A percentile compares a stretch with the other conserved stretches of the same genome.
Conservation (phyloP, 768 basidiomycete species). For the Mycena alexandri region DNA sequence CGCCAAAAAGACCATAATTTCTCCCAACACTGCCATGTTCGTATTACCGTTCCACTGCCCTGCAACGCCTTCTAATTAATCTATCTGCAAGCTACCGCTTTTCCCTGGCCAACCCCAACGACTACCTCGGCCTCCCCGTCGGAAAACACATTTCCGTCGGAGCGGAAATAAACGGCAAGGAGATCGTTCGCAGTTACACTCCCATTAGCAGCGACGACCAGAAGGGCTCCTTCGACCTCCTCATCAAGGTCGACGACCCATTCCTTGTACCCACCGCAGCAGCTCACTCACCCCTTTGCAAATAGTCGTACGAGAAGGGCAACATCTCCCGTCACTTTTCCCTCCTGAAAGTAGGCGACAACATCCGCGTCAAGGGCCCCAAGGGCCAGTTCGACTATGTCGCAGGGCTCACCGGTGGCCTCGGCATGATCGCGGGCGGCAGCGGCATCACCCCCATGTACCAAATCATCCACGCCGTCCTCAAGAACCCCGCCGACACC, state of each 20-base stretch:
- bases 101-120: conserved; percentile 77
- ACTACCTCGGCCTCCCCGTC: conserved; percentile 92
- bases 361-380: conserved; percentile 92
- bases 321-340: conserved; percentile 94
- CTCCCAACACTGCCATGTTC: conserved; percentile 96
- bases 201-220: conserved; percentile 96
- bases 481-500: conserved; percentile 88
- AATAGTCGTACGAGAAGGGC: conserved; percentile 94
- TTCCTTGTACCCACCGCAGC: conserved; percentile 18
- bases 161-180: conserved; percentile 93
- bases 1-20: conserved; percentile 83
- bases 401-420: conserved; percentile 75
- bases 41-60: conserved; percentile 42
- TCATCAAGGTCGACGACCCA: conserved; percentile 83
- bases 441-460: conserved; percentile 99
- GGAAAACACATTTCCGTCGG: conserved; percentile 96
- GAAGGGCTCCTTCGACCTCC: conserved; percentile 92
- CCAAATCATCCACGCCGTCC: conserved; percentile 94
- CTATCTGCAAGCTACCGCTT: conserved; percentile 84
- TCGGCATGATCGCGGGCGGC: conserved; percentile 98
- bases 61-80: conserved; percentile 18
- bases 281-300: conserved; percentile 20
- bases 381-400: conserved; percentile 94
- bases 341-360: conserved; percentile 88
- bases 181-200: conserved; percentile 92